These are phyloP conservation scores for Galerina marginata DNA, from an alignment of 768 basidiomycete genomes.

Conservation along the genomic window DNA sequence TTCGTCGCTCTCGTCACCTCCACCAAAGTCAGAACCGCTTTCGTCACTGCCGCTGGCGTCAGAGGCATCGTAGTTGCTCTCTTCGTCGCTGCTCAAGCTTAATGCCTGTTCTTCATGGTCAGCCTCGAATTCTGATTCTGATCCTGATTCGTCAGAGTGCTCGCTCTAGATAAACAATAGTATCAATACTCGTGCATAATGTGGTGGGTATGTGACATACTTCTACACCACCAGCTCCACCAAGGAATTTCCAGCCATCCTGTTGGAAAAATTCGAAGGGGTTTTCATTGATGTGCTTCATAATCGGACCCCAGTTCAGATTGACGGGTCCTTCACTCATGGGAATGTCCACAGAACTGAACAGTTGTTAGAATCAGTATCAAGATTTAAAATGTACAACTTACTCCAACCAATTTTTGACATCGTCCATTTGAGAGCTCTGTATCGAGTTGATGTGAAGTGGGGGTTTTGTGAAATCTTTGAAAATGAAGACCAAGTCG, in stretches of 20 bases:
- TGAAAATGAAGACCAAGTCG: conserved; percentile 96
- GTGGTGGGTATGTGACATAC: conserved; percentile 44
- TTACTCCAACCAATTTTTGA: conserved; percentile 99
- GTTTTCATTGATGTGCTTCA: conserved; percentile 98
- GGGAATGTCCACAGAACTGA: conserved; percentile 96
- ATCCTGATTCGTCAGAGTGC: conserved; percentile 48
- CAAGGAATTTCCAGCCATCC: conserved; percentile 95
- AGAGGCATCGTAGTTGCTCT: conserved; percentile 74
- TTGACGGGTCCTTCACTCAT: conserved; percentile 96
- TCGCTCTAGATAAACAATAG: conserved; percentile 38
- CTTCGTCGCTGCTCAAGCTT: conserved; percentile 57
- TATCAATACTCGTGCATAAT: neutral
- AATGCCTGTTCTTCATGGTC: conserved; percentile 64
- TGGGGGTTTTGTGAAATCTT: conserved; percentile 91
- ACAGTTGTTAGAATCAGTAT: conserved; percentile 6
- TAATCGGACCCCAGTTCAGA: conserved; percentile 96
- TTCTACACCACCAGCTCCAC: conserved; percentile 70
- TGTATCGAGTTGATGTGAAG: conserved; percentile 98
- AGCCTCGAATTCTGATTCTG: conserved; percentile 59
- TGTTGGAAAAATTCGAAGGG: conserved; percentile 95
- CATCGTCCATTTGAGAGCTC: conserved; percentile 88
- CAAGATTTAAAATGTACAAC: conserved; percentile 33
- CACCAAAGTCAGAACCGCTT: conserved; percentile 69
- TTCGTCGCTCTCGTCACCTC: conserved; percentile 64
- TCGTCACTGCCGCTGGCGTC: conserved; percentile 68